These are phyloP conservation scores for Phytophthora citrophthora DNA, from an alignment of 352 stramenopile species.

Conservation along the genomic window DNA sequence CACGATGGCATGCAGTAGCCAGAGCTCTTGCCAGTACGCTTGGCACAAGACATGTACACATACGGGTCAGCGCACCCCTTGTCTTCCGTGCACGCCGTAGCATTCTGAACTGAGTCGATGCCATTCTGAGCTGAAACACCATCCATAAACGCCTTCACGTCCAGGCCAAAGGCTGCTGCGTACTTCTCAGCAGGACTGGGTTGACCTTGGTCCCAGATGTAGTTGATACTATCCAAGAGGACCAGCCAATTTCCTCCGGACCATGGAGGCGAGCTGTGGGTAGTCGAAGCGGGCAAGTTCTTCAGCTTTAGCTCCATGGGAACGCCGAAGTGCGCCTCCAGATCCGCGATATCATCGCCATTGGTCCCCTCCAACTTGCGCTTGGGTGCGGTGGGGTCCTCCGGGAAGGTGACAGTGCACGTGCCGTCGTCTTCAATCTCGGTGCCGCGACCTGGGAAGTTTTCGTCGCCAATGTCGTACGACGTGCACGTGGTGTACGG, in stretches of 20 bases:
- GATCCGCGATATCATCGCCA: constrained; percentile 7
- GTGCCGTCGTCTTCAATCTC: constrained; percentile 6
- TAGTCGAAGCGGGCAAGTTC: constrained; percentile 13
- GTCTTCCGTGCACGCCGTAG: constrained; percentile 17
- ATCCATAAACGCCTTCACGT: constrained; percentile 41
- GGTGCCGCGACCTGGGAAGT: constrained; percentile 4
- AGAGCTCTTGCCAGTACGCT: constrained; percentile 17
- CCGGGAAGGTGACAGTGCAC: constrained; percentile 4
- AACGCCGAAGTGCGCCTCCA: constrained; percentile 9
- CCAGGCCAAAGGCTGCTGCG: constrained; percentile 37
- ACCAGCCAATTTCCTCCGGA: constrained; percentile 42
- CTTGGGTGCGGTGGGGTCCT: constrained; percentile 2
- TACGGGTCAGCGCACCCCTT: constrained; percentile 9
- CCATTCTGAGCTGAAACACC: constrained; percentile 35
- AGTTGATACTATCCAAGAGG: constrained; percentile 67
- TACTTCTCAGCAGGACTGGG: constrained; percentile 49
- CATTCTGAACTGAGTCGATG: constrained; percentile 20
- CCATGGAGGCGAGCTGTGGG: constrained; percentile 13
- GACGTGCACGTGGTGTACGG: constrained; percentile 10
- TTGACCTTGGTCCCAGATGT: constrained; percentile 30
- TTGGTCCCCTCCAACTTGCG: constrained; percentile 5
- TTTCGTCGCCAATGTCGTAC: constrained; percentile 2
- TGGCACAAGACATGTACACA: constrained; percentile 24
- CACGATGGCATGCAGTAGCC: constrained; percentile 40
- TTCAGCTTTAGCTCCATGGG: constrained; percentile 21